These are phyloP conservation scores for Asclepias syriaca DNA, from an alignment of 257 asterid species.

Conservation along the genomic window DNA sequence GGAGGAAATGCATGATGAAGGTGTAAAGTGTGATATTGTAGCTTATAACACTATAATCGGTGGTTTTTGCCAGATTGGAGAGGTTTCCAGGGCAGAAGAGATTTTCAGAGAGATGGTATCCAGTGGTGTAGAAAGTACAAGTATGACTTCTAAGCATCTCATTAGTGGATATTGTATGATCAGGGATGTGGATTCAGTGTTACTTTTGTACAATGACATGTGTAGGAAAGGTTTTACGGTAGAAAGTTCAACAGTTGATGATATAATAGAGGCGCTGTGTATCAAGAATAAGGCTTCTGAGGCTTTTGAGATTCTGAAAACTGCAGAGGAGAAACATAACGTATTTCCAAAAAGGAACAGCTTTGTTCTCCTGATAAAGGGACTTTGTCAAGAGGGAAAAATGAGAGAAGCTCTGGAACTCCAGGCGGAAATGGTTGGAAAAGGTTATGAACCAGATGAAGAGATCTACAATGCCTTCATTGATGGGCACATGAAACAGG, in stretches of 20 bases:
- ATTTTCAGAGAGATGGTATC: constrained; percentile 55
- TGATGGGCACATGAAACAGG: constrained; percentile 48
- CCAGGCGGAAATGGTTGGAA: constrained; percentile 78
- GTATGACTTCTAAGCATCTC: constrained; percentile 65
- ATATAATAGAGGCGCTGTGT: constrained; percentile 42
- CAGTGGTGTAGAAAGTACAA: constrained; percentile 50
- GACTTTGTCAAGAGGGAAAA: constrained; percentile 55
- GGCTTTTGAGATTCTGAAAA: constrained; percentile 40
- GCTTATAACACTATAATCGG: constrained; percentile 65
- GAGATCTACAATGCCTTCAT: constrained; percentile 56
- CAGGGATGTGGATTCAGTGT: constrained; percentile 41
- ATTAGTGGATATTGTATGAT: constrained; percentile 55
- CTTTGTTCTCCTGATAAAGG: constrained; percentile 41
- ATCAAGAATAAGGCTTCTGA: constrained; percentile 29
- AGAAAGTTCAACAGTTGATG: constrained; percentile 45
- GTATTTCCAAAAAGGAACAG: constrained; percentile 42
- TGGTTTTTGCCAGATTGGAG: constrained; percentile 58
- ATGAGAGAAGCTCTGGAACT: constrained; percentile 63
- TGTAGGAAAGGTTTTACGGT: constrained; percentile 47
- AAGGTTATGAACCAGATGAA: constrained; percentile 52
- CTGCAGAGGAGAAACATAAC: constrained; percentile 36
- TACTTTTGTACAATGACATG: constrained; percentile 56
- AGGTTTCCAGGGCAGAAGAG: constrained; percentile 62
- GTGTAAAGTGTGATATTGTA: constrained; percentile 42
- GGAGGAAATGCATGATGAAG: constrained; percentile 48